Conservation (phyloP, 148 eudicot genomes). For the Salicornia ramosissima region DNA sequence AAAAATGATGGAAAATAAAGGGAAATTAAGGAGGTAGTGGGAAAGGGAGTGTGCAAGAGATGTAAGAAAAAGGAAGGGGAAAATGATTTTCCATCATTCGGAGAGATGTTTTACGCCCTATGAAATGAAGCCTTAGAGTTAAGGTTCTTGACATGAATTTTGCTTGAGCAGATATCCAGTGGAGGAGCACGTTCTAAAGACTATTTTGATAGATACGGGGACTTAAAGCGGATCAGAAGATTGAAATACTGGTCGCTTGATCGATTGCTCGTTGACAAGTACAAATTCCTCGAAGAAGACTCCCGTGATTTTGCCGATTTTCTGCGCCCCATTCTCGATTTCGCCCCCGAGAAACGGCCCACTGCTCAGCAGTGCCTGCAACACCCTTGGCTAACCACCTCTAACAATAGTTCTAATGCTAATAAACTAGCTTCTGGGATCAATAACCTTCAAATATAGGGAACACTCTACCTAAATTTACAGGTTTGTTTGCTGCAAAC, state of each 20-base stretch:
- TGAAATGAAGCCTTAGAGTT: too few relatives aligned
- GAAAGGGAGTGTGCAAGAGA: too few relatives aligned
- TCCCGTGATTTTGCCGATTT: constrained; percentile 75
- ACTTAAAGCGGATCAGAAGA: constrained; percentile 85
- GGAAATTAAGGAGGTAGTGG: too few relatives aligned
- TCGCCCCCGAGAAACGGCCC: constrained; percentile 85
- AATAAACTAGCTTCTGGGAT: constrained; percentile 39
- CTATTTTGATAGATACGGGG: constrained; percentile 88
- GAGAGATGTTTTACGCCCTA: too few relatives aligned
- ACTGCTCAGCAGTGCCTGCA: constrained; percentile 85
- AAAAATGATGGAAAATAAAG: too few relatives aligned
- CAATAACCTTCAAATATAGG: constrained; percentile 46
- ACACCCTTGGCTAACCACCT: constrained; percentile 61
- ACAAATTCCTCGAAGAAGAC: constrained; percentile 50
- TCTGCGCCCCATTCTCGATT: constrained; percentile 75
- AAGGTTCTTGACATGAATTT: background rate
- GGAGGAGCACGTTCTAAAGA: constrained; percentile 80
- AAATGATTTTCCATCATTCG: too few relatives aligned
- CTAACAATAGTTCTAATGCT: constrained; percentile 35
- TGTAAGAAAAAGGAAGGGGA: too few relatives aligned
- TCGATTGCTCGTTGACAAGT: constrained; percentile 63
- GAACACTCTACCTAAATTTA: constrained; percentile 28
- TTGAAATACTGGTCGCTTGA: constrained; percentile 69
- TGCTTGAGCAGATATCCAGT: constrained; percentile 56
- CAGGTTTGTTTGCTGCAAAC: constrained; percentile 19